phyloP scores from a whole-genome alignment of 768 basidiomycete genomes.

The Amanita rimosa region DNA sequence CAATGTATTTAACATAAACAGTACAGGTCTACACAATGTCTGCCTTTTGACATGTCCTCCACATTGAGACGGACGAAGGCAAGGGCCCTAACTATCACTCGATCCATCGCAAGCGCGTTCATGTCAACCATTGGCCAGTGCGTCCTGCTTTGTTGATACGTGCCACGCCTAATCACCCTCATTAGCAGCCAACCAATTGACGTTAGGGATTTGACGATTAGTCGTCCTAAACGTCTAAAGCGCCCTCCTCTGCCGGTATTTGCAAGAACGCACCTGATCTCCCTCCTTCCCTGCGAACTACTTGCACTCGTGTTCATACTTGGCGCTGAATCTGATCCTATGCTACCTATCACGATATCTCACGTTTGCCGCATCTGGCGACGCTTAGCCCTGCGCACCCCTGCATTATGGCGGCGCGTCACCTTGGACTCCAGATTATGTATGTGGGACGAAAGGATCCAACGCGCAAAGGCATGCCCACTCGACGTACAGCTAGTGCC shows the following conservation, averaged over 20 bases:
- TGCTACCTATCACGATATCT: constrained; percentile 51
- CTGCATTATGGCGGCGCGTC: constrained; percentile 54
- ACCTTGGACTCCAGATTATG: constrained; percentile 31
- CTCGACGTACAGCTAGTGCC: constrained; percentile 47
- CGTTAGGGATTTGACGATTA: constrained; percentile 13
- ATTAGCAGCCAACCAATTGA: constrained; percentile 1
- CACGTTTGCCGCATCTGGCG: constrained; percentile 64
- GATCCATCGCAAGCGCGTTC: constrained; percentile 37
- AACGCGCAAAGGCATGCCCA: constrained; percentile 46
- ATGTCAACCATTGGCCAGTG: constrained; percentile 19
- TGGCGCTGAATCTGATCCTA: constrained; percentile 42
- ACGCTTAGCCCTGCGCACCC: constrained; percentile 45
- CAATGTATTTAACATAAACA: not conserved
- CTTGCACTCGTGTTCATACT: constrained; percentile 53
- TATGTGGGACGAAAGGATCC: constrained; percentile 57
- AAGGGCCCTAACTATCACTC: constrained; percentile 34
- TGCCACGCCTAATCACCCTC: not conserved
- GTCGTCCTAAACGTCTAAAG: constrained; percentile 25
- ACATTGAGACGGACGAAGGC: constrained; percentile 36
- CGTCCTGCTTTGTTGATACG: not conserved
- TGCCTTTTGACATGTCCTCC: constrained; percentile 14
- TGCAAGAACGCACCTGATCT: constrained; percentile 34
- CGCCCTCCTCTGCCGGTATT: constrained; percentile 15
- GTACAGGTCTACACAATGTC: not conserved
- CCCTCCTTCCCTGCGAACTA: constrained; percentile 50